phyloP scores from a whole-genome alignment of 2,329 filamentous ascomycete genomes.

The Ophiostoma sp. region DNA sequence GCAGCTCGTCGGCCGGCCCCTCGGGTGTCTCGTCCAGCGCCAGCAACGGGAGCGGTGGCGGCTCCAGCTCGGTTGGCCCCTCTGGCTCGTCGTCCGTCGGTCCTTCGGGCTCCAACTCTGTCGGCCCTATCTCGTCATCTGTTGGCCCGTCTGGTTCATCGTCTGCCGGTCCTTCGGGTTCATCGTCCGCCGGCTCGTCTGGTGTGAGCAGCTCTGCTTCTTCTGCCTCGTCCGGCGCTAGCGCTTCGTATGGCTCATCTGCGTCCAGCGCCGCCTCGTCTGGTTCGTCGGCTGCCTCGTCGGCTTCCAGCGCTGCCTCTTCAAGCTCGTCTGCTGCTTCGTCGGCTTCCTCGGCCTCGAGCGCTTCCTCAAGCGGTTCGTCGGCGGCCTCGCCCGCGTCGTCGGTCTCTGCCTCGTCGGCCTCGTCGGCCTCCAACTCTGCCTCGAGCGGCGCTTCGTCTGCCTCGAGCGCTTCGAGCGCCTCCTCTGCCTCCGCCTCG shows the following conservation, averaged over 20 bases:
- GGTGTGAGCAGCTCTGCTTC: too few species aligned
- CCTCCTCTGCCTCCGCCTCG: background rate
- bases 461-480: background rate
- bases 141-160: background rate
- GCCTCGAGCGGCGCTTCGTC: background rate
- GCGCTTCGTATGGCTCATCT: too few species aligned
- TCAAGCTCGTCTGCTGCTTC: too few species aligned
- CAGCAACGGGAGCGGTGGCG: background rate
- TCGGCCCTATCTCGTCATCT: slow-evolving; percentile 6
- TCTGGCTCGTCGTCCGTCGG: background rate
- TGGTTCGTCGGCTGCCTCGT: background rate
- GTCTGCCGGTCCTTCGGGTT: background rate
- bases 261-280: too few species aligned
- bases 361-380: too few species aligned
- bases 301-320: background rate
- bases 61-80: background rate
- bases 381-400: too few species aligned
- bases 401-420: too few species aligned
- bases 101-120: background rate
- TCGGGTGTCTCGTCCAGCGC: background rate
- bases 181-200: background rate
- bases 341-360: too few species aligned
- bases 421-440: background rate
- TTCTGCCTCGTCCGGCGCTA: too few species aligned
- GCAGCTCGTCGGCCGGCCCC: background rate